Evolutionary conservation across 2,329 filamentous ascomycete genomes (phyloP).

Genomic region (Didymella sp.): DNA sequence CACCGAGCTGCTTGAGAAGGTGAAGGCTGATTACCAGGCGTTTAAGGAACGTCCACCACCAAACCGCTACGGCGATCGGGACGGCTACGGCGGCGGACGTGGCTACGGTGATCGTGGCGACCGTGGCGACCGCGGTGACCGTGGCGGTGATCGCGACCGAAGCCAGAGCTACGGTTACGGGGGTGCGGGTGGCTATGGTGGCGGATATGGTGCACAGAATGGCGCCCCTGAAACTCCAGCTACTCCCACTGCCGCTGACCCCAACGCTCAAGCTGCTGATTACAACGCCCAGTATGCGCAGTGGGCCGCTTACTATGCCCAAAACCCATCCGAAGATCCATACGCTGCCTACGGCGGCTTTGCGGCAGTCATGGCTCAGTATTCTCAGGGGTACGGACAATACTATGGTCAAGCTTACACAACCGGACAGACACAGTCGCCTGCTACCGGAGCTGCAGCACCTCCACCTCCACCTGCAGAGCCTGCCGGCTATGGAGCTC

Average conservation of each 20-base stretch:
- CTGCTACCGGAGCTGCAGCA: conserved; percentile 37
- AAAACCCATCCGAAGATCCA: conserved; percentile 80
- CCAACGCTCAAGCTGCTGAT: conserved; percentile 58
- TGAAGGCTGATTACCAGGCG: conserved; percentile 84
- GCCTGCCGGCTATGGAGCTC: conserved; percentile 38
- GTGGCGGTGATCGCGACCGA: conserved; percentile 50
- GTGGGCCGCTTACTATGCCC: conserved; percentile 68
- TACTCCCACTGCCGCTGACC: conserved; percentile 53
- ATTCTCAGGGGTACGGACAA: conserved; percentile 42
- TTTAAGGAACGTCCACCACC: conserved; percentile 76
- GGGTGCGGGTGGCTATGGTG: conserved; percentile 47
- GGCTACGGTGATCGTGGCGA: conserved; percentile 51
- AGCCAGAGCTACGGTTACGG: conserved; percentile 52
- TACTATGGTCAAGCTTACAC: conserved; percentile 40
- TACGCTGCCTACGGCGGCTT: conserved; percentile 91
- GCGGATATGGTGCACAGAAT: conserved; percentile 44
- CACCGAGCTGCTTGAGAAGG: conserved; percentile 83
- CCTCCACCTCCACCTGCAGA: conserved; percentile 44
- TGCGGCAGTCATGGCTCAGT: conserved; percentile 36
- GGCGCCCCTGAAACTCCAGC: conserved; percentile 35
- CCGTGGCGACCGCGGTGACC: conserved; percentile 49
- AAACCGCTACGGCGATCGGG: conserved; percentile 53
- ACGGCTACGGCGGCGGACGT: conserved; percentile 47
- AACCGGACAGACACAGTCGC: conserved; percentile 33
- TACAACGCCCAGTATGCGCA: conserved; percentile 84